These are phyloP conservation scores for Rhytidhysteron rufulum DNA, from an alignment of 2,329 filamentous ascomycete species.

Conservation along the genomic window DNA sequence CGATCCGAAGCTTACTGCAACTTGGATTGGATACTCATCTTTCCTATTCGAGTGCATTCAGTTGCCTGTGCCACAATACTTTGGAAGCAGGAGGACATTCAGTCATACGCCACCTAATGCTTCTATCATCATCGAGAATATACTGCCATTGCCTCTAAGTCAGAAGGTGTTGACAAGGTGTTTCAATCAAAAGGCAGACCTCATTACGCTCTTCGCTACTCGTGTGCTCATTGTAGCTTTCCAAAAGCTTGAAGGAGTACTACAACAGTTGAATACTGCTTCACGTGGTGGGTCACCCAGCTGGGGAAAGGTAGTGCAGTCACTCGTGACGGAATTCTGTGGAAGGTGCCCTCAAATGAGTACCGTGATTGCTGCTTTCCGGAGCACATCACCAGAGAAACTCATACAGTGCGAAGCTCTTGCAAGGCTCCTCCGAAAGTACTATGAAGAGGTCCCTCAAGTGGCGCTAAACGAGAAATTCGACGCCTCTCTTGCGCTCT, in stretches of 20 bases:
- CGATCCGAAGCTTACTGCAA: conserved; percentile 86
- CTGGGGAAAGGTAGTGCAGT: conserved; percentile 68
- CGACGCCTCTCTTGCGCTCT: conserved; percentile 76
- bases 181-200: conserved; percentile 69
- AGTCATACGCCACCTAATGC: conserved; percentile 71
- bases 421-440: conserved; percentile 76
- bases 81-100: conserved; percentile 63
- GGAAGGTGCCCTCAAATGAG: conserved; percentile 77
- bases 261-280: conserved; percentile 58
- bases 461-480: conserved; percentile 80
- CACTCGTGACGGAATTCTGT: conserved; percentile 70
- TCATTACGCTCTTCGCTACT: conserved; percentile 80
- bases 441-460: conserved; percentile 78
- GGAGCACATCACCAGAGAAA: conserved; percentile 62
- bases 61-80: conserved; percentile 66
- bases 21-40: conserved; percentile 91
- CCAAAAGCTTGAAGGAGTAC: conserved; percentile 66
- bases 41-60: conserved; percentile 80
- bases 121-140: conserved; percentile 75
- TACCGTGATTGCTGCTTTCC: conserved; percentile 71
- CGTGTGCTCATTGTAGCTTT: conserved; percentile 75
- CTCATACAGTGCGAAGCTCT: conserved; percentile 72
- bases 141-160: conserved; percentile 77
- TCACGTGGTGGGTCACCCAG: conserved; percentile 39
- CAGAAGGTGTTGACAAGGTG: conserved; percentile 77